A percentile compares a stretch with the other conserved stretches of the same genome.
Conservation (phyloP, 2,329 filamentous ascomycete species). For the Aspergillus latus region DNA sequence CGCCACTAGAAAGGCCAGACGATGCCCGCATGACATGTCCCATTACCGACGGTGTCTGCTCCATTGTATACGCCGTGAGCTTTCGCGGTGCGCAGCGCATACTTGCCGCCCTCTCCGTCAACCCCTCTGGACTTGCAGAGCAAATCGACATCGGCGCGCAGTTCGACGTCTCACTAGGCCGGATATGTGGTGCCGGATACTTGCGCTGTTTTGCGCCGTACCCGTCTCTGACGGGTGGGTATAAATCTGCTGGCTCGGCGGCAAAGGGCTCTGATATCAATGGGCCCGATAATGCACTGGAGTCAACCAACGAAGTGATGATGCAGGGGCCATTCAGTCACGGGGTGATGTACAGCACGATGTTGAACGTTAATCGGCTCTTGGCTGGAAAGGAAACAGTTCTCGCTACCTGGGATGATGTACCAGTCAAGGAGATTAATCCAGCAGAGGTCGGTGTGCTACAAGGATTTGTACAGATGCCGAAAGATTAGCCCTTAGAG, state of each 20-base stretch:
- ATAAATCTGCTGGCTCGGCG: constrained; percentile 10
- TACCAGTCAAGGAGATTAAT: constrained; percentile 1
- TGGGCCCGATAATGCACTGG: too few relatives aligned
- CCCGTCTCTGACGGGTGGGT: constrained; percentile 20
- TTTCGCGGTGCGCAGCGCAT: constrained; percentile 22
- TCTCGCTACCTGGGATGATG: constrained; percentile 23
- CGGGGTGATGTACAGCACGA: constrained; percentile 24
- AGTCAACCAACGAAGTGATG: constrained; percentile 3
- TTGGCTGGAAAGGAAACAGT: constrained; percentile 17
- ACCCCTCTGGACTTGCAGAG: constrained; percentile 20
- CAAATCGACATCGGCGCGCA: constrained; percentile 26
- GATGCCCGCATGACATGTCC: constrained; percentile 19
- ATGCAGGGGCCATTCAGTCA: constrained; percentile 9
- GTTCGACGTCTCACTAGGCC: constrained; percentile 24
- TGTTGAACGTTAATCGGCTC: constrained; percentile 22
- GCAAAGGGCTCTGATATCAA: constrained; percentile 22
- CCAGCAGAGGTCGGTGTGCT: constrained; percentile 2
- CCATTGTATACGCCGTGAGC: constrained; percentile 23
- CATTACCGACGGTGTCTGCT: constrained; percentile 20
- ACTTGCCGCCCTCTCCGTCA: constrained; percentile 23
- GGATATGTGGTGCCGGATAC: constrained; percentile 23
- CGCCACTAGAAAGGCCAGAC: too few relatives aligned
- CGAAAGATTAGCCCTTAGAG: too few relatives aligned
- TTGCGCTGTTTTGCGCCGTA: constrained; percentile 22
- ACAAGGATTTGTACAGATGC: constrained; percentile 3